phyloP scores from a whole-genome alignment of 169 alveolate species.

The Cryptosporidium canis region DNA sequence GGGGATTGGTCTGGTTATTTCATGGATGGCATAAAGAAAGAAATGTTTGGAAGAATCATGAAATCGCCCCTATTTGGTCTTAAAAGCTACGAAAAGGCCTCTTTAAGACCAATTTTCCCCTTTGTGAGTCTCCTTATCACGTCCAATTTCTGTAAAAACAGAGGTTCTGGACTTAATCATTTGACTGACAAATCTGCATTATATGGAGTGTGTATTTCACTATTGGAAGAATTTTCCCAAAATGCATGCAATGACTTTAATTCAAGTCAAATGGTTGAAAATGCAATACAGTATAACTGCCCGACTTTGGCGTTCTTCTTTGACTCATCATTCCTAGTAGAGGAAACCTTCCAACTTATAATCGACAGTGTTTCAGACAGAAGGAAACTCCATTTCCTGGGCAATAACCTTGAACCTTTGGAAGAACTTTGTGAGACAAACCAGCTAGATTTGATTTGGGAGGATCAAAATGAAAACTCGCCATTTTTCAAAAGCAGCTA shows the following conservation, averaged over 20 bases:
- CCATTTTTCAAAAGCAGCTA: constrained; percentile 34
- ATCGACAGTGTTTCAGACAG: not conserved
- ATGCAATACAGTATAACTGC: not conserved
- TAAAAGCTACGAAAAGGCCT: not conserved
- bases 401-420: not conserved
- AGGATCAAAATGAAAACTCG: constrained; percentile 7
- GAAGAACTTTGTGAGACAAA: constrained; percentile 12
- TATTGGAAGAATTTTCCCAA: not conserved
- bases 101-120: not conserved
- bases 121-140: not conserved
- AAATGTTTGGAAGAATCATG: not conserved
- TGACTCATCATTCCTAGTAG: not conserved
- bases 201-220: not conserved
- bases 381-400: not conserved
- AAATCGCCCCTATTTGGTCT: not conserved
- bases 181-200: not conserved
- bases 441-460: constrained; percentile 11
- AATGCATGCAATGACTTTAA: not conserved
- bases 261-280: not conserved
- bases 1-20: constrained; percentile 52
- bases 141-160: constrained; percentile 6
- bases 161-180: not conserved
- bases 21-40: not conserved
- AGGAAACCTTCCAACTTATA: not conserved
- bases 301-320: constrained; percentile 30